Evolutionary conservation across 2,329 filamentous ascomycete species (phyloP), one percentile per base, ranked within the genome.

Genomic region (Pseudogymnoascus sp.): DNA sequence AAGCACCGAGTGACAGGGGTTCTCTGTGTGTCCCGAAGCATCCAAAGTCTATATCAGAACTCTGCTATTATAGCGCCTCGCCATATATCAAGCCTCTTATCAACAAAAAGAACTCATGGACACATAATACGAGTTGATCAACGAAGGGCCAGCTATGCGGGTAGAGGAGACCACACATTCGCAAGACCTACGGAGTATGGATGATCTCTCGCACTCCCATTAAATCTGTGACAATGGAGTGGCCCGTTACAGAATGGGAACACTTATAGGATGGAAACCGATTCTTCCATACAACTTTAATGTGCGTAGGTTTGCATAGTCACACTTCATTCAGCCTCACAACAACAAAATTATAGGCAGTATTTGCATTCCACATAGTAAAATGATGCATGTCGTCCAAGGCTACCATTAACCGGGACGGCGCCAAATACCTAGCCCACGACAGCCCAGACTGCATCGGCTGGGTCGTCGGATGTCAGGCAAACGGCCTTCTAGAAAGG

Each of bases 391-490:
- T 52, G 45, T 52, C 45, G 45, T 52, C 45, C 2, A 31, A 52
- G 45, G n/a, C 45, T 52, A 52, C 45, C 45, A 52, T 52, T 52
- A 52, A 52, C 45, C 45, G 45, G 45, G 45, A 11, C 45, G 26
- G 45, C 45, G 45, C 26, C 8, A 52, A 31, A 52, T 52, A 52
- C 45, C 45, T 52, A 52, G 31, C 45, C 45, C 49, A 55, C 49
- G 49, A 55, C 26, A 55, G 49, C 49, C 49, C 49, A 33, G 49
- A 33, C 26, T 55, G 49, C 49, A 55, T 55, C 49, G 49, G 49
- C 49, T 55, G 29, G 49, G 49, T 55, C 49, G 49, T 55, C 49
- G 49, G 49, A 55, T 55, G 29, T 55, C 49, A 55, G 26, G 49
- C 49, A 55, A 55, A 55, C 29, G 29, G 29, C 49, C 49, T 55